Conservation (phyloP, 768 basidiomycete species). For the Kwoniella mangroviensis region DNA sequence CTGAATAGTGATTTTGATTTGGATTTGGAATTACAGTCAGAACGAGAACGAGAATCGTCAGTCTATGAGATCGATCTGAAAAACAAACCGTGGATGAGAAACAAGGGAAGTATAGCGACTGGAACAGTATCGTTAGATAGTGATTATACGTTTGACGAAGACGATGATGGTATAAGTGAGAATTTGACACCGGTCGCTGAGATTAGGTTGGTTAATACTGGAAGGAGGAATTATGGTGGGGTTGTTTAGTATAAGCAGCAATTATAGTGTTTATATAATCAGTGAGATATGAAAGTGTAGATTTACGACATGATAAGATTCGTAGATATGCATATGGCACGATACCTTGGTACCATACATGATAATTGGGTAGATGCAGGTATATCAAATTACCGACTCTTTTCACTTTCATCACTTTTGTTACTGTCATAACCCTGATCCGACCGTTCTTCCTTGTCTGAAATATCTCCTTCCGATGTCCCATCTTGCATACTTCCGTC, state of each 20-base stretch:
- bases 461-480: neutral
- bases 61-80: neutral
- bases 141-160: neutral
- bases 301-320: no score
- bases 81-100: neutral
- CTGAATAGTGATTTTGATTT: neutral
- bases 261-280: neutral
- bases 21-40: neutral
- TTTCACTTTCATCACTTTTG: no score
- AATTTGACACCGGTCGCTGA: slow-evolving; percentile 7
- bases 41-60: neutral
- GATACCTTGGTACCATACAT: no score
- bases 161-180: neutral
- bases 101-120: neutral
- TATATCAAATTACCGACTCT: no score
- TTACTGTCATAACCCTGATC: no score
- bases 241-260: neutral
- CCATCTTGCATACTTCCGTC: slow-evolving; percentile 5
- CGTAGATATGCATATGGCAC: no score
- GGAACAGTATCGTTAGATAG: neutral
- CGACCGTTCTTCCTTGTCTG: neutral
- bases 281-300: neutral
- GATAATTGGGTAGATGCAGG: no score
- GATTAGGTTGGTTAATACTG: neutral
- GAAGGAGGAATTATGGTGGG: slow-evolving; percentile 9